Evolutionary conservation across 2,329 filamentous ascomycete species (phyloP).

Genomic region (Neofusicoccum laricinum): DNA sequence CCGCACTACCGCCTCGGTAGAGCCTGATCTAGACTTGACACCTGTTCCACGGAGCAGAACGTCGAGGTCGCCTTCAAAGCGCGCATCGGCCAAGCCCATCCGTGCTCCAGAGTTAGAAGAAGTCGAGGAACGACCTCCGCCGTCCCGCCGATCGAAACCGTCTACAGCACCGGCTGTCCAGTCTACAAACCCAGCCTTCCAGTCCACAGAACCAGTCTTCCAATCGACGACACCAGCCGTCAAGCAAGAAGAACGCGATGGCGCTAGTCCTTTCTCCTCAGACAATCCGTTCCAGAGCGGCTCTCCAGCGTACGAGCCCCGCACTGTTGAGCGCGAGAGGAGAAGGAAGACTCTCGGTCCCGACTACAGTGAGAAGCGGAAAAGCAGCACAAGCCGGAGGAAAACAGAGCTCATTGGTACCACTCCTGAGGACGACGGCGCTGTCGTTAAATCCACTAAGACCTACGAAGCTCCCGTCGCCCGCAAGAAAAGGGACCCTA

Average conservation of each 20-base stretch:
- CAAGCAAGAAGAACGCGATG: slow-evolving; percentile 44
- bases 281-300: slow-evolving; percentile 94
- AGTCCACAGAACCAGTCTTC: neutral
- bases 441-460: slow-evolving; percentile 47
- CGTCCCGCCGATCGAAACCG: neutral
- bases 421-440: slow-evolving; percentile 49
- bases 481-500: slow-evolving; percentile 6
- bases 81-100: slow-evolving; percentile 44
- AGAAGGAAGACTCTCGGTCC: slow-evolving; percentile 51
- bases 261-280: slow-evolving; percentile 71
- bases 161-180: neutral
- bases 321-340: slow-evolving; percentile 40
- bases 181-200: no score
- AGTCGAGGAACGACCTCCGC: slow-evolving; percentile 30
- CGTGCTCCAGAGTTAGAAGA: slow-evolving; percentile 33
- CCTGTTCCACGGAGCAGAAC: slow-evolving; percentile 19
- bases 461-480: neutral
- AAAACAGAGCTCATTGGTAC: slow-evolving; percentile 41
- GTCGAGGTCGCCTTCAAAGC: slow-evolving; percentile 34
- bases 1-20: slow-evolving; percentile 9
- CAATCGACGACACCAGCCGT: slow-evolving; percentile 34
- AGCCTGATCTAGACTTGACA: slow-evolving; percentile 14
- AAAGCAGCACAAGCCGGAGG: slow-evolving; percentile 42
- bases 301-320: slow-evolving; percentile 53
- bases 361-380: slow-evolving; percentile 40